Evolutionary conservation across 2,329 filamentous ascomycete genomes (phyloP).

Genomic region (Penicillium hordei): DNA sequence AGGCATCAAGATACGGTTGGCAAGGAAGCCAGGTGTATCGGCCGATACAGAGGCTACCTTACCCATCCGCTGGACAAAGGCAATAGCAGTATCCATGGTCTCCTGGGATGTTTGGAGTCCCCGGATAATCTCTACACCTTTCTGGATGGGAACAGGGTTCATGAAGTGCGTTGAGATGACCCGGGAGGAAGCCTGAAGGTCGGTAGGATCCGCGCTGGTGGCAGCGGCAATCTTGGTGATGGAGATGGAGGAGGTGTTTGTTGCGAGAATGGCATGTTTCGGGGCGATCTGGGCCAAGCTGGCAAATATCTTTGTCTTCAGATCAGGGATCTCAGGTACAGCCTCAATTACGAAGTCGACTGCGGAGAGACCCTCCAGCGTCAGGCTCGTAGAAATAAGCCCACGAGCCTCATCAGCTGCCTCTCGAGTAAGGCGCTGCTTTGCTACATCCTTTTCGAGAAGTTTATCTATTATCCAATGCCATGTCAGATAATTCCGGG

Average conservation of each 20-base stretch:
- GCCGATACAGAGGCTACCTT: slow-evolving; percentile 86
- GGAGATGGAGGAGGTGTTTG: slow-evolving; percentile 97
- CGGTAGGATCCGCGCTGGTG: slow-evolving; percentile 73
- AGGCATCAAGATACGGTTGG: slow-evolving; percentile 96
- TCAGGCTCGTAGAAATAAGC: slow-evolving; percentile 68
- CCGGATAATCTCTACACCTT: slow-evolving; percentile 95
- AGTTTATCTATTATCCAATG: slow-evolving; percentile 69
- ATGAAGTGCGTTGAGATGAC: slow-evolving; percentile 98
- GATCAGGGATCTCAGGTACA: slow-evolving; percentile 82
- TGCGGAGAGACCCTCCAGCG: slow-evolving; percentile 72
- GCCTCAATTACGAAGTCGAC: slow-evolving; percentile 98
- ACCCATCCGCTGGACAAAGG: slow-evolving; percentile 87
- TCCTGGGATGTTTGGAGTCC: slow-evolving; percentile 84
- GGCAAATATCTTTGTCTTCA: slow-evolving; percentile 87
- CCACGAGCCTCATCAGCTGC: slow-evolving; percentile 72
- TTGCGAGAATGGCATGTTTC: slow-evolving; percentile 84
- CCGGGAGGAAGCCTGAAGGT: slow-evolving; percentile 77
- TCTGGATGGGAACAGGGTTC: slow-evolving; percentile 97
- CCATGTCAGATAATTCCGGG: background rate
- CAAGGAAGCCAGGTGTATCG: slow-evolving; percentile 90
- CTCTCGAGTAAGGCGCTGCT: slow-evolving; percentile 78
- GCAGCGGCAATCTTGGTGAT: slow-evolving; percentile 94
- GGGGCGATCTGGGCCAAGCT: slow-evolving; percentile 79
- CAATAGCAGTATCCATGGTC: slow-evolving; percentile 78
- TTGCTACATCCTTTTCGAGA: slow-evolving; percentile 86